Evolutionary conservation across 768 basidiomycete species (phyloP), one percentile per base, ranked within the genome.

Genomic region (Calvatia gigantea): DNA sequence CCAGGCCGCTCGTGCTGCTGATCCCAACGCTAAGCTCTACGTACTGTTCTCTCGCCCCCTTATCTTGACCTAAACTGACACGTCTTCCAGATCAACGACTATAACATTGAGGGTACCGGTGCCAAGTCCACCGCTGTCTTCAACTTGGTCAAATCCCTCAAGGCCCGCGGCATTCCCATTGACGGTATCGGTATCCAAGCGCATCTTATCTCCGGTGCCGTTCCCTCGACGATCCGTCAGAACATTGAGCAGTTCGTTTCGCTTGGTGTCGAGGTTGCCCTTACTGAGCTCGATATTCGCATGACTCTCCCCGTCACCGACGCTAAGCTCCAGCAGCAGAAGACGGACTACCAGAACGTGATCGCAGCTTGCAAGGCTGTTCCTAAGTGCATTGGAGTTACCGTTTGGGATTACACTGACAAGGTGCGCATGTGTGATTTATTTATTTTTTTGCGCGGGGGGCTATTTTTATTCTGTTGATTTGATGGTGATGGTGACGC

Each of bases 211-310:
- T 75, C 84, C 41, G 83, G 82, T 25, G 60, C 76, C 57, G 72
- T 85, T 29, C 80, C 82, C 4, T 67, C 73, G 3, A 66, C 70
- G 9, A 66, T 85, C 44, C 66, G 73, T 55, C 64, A 73, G 8
- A 79, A 79, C 60, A 68, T 83, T 53, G 64, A 75, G 56, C 67
- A 73, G 49, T 79, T 84, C 64, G 74, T 79, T 5, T 75, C 77
- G 14, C 75, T 85, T 27, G 83, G 85, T 4, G 70, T 85, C 43
- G 83, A 85, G 58, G 78, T 84, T 31, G 83, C 82, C 4, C 76
- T 85, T 58, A 86, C 84, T 1, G 84, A 84, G 64, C 74, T 86
- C 38, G 84, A 85, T 61, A 80, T 80, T 60, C 72, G 83, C 45
- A 80, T 84, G 72, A 74, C 73, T 15, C 70, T 80, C 6, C 82